phyloP scores from a whole-genome alignment of 2,329 filamentous ascomycete genomes.

The Aspergillus brunneoviolaceus region DNA sequence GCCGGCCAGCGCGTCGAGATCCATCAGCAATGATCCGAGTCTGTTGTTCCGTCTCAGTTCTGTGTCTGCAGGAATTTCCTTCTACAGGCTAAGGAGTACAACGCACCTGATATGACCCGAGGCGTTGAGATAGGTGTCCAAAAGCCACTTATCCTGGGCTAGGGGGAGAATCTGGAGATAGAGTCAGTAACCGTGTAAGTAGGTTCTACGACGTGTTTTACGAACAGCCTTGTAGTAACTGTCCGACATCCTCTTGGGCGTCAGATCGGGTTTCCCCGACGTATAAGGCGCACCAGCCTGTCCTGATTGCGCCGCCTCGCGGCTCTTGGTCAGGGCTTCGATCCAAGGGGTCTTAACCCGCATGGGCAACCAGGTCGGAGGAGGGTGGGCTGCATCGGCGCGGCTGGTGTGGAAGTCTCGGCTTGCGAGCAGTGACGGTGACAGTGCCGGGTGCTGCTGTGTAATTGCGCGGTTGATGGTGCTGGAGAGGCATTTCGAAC shows the following conservation, averaged over 20 bases:
- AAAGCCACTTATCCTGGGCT: conserved; percentile 71
- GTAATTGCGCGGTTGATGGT: conserved; percentile 11
- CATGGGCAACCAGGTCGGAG: conserved; percentile 52
- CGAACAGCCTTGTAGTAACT: conserved; percentile 67
- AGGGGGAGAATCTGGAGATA: conserved; percentile 60
- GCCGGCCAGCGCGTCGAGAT: conserved; percentile 74
- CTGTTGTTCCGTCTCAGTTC: conserved; percentile 29
- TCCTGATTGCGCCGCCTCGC: conserved; percentile 38
- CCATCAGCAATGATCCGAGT: conserved; percentile 74
- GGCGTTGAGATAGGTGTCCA: conserved; percentile 75
- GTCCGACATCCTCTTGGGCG: conserved; percentile 68
- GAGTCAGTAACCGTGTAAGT: conserved; percentile 15
- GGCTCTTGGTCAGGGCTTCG: conserved; percentile 60
- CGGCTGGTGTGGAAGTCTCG: conserved; percentile 32
- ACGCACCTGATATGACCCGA: conserved; percentile 67
- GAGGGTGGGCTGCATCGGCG: conserved; percentile 26
- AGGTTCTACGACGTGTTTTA: conserved; percentile 14
- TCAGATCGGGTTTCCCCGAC: conserved; percentile 54
- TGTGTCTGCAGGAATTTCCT: too few species aligned
- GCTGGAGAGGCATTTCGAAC: conserved; percentile 22
- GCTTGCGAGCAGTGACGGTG: conserved; percentile 7
- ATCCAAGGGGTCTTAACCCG: conserved; percentile 68
- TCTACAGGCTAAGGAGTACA: not conserved
- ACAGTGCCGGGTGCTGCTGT: conserved; percentile 3
- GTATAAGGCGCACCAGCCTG: conserved; percentile 21